phyloP scores from a whole-genome alignment of 768 basidiomycete genomes.

The Lactarius indigo region DNA sequence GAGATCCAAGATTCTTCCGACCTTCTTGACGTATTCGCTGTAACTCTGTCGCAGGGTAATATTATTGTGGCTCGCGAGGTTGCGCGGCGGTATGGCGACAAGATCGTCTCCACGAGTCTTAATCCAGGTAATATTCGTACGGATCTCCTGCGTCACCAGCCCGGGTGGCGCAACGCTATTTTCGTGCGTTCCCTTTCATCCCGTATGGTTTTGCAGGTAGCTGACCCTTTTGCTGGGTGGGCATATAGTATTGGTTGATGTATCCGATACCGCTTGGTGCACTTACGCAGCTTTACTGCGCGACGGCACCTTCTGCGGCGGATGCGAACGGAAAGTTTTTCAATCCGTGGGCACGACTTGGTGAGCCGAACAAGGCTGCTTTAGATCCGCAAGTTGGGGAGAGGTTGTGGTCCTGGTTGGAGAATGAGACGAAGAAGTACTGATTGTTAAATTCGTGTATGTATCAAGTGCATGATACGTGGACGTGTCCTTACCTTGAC shows the following conservation, averaged over 20 bases:
- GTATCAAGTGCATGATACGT: no score
- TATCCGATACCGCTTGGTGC: constrained; percentile 31
- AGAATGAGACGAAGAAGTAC: constrained; percentile 25
- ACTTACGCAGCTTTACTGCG: constrained; percentile 43
- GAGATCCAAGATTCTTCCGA: no score
- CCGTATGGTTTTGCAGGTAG: no score
- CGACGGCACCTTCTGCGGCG: constrained; percentile 37
- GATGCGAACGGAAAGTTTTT: constrained; percentile 25
- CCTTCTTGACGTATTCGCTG: not conserved
- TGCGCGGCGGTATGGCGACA: constrained; percentile 43
- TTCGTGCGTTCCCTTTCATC: not conserved
- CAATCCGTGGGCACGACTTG: constrained; percentile 29
- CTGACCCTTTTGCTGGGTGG: not conserved
- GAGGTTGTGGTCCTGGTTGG: constrained; percentile 33
- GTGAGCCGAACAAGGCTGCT: constrained; percentile 21
- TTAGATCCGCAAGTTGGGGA: constrained; percentile 28
- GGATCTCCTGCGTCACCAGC: constrained; percentile 15
- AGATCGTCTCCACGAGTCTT: constrained; percentile 44
- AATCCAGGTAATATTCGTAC: constrained; percentile 35
- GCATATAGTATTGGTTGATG: not conserved
- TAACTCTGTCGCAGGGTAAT: constrained; percentile 33
- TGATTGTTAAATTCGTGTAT: no score
- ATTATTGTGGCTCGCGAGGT: constrained; percentile 45
- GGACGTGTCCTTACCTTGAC: no score
- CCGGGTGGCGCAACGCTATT: not conserved